These are phyloP conservation scores for Sporothrix mexicana DNA, from an alignment of 2,329 filamentous ascomycete species.

Conservation along the genomic window DNA sequence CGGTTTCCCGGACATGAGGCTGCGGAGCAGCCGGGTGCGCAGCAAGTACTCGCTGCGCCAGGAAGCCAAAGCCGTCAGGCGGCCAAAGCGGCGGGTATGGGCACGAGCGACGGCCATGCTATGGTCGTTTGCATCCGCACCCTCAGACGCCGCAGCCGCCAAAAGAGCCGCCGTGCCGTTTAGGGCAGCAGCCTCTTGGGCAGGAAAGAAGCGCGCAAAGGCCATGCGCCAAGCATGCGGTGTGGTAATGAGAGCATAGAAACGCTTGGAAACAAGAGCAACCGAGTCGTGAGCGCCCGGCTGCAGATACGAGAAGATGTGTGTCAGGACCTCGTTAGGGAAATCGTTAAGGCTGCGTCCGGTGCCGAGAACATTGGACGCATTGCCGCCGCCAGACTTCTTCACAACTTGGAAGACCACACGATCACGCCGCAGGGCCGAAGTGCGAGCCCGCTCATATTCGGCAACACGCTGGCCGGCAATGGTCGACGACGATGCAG, in stretches of 20 bases:
- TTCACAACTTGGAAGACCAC: slow-evolving; percentile 61
- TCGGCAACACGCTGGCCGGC: slow-evolving; percentile 63
- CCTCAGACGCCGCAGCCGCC: slow-evolving; percentile 4
- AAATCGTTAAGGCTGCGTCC: slow-evolving; percentile 62
- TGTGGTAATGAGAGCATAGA: slow-evolving; percentile 84
- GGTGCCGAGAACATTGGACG: neutral
- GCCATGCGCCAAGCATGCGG: slow-evolving; percentile 94
- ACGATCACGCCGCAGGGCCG: slow-evolving; percentile 51
- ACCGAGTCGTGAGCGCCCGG: slow-evolving; percentile 82
- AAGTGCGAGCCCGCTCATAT: slow-evolving; percentile 65
- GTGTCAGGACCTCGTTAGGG: slow-evolving; percentile 91
- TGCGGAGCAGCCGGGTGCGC: slow-evolving; percentile 81
- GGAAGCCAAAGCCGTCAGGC: slow-evolving; percentile 81
- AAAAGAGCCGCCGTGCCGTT: neutral
- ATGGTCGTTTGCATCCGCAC: neutral
- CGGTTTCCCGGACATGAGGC: slow-evolving; percentile 81
- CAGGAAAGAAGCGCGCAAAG: slow-evolving; percentile 89
- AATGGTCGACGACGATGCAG: slow-evolving; percentile 35
- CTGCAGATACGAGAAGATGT: slow-evolving; percentile 87
- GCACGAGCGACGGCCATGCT: slow-evolving; percentile 59
- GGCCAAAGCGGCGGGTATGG: slow-evolving; percentile 79
- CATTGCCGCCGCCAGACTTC: slow-evolving; percentile 34
- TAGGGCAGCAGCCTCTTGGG: slow-evolving; percentile 56
- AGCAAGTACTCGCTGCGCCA: slow-evolving; percentile 97
- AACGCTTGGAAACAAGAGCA: slow-evolving; percentile 84